phyloP scores from a whole-genome alignment of 139 green algal species.

The Coelastrella sp. region DNA sequence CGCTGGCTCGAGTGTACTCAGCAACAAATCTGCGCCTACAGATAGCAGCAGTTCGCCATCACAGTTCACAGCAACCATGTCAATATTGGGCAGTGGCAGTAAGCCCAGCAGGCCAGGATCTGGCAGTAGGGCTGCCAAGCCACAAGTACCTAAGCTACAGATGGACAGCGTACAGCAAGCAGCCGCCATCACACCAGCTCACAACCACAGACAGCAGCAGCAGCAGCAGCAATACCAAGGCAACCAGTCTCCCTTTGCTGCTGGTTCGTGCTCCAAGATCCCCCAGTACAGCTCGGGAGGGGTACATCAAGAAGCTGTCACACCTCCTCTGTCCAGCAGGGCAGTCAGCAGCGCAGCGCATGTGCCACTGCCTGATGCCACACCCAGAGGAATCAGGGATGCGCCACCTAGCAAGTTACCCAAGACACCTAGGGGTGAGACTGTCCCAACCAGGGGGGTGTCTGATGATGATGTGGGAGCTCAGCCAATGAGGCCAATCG shows the following conservation, averaged over 20 bases:
- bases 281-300: not conserved
- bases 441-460: not conserved
- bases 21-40: no score
- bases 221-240: conserved; percentile 4
- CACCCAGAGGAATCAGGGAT: conserved; percentile 5
- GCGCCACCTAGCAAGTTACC: conserved; percentile 33
- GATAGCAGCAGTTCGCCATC: not conserved
- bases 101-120: conserved; percentile 10
- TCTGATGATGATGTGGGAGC: not conserved
- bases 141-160: not conserved
- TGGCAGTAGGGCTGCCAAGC: not conserved
- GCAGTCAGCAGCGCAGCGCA: conserved; percentile 1
- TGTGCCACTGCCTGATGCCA: conserved; percentile 39
- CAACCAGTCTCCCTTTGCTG: not conserved
- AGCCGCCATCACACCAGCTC: no score
- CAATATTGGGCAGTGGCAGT: not conserved
- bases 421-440: not conserved
- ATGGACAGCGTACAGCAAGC: conserved; percentile 12
- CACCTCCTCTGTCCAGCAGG: not conserved
- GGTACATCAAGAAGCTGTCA: not conserved
- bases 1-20: not conserved
- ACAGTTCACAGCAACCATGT: conserved; percentile 42
- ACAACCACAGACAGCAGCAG: not conserved
- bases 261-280: conserved; percentile 1
- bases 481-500: not conserved